Evolutionary conservation across 768 basidiomycete genomes (phyloP).

Genomic region (Favolaschia claudopus): DNA sequence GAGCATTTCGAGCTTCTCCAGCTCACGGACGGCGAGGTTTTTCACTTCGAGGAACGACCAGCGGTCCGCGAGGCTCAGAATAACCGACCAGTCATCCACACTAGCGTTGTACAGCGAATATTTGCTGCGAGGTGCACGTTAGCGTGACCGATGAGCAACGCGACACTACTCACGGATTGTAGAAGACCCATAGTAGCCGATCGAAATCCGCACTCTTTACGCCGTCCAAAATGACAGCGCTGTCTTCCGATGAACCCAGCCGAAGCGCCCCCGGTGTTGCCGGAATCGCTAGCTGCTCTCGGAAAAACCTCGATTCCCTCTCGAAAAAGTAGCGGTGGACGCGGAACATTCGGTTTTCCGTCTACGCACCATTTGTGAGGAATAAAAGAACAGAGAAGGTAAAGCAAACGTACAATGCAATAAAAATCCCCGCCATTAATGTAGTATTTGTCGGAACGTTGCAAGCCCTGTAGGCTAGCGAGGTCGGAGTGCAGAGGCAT

Average conservation of each 20-base stretch:
- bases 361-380: slow-evolving; percentile 44
- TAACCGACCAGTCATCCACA: slow-evolving; percentile 61
- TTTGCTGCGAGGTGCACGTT: slow-evolving; percentile 43
- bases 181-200: slow-evolving; percentile 63
- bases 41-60: slow-evolving; percentile 68
- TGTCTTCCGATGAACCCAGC: slow-evolving; percentile 46
- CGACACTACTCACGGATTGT: slow-evolving; percentile 51
- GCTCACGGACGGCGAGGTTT: slow-evolving; percentile 63
- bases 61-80: slow-evolving; percentile 62
- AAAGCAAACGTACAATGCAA: slow-evolving; percentile 42
- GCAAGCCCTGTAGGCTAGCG: slow-evolving; percentile 27
- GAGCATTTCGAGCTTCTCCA: slow-evolving; percentile 55
- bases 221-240: slow-evolving; percentile 53
- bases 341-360: slow-evolving; percentile 56
- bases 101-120: slow-evolving; percentile 64
- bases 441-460: slow-evolving; percentile 45
- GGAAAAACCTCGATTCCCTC: slow-evolving; percentile 58
- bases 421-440: slow-evolving; percentile 51
- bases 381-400: neutral
- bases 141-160: slow-evolving; percentile 1
- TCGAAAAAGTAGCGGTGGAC: slow-evolving; percentile 63
- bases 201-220: slow-evolving; percentile 49
- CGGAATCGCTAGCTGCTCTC: slow-evolving; percentile 40
- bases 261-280: slow-evolving; percentile 39
- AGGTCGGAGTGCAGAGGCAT: neutral